Evolutionary conservation across 306 rosid genomes (phyloP).

Genomic region (Macrotyloma uniflorum): DNA sequence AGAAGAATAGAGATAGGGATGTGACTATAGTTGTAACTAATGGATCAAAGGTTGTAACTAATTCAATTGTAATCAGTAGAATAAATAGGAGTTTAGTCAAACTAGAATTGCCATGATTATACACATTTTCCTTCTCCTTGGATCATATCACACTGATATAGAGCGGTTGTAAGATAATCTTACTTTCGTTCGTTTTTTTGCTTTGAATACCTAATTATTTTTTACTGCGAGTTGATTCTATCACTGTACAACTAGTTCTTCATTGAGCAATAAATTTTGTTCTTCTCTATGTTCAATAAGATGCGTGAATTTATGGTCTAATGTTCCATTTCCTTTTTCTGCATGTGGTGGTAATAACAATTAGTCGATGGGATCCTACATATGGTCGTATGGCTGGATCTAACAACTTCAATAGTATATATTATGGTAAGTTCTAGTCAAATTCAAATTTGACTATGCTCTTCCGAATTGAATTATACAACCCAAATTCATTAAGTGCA

Average conservation of each 20-base stretch:
- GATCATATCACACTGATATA: no score
- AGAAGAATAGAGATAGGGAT: no score
- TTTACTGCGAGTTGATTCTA: no score
- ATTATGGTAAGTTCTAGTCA: constrained; percentile 68
- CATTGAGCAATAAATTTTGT: background rate
- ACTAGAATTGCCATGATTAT: no score
- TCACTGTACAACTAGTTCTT: background rate
- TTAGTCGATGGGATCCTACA: constrained; percentile 89
- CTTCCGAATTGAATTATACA: constrained; percentile 14
- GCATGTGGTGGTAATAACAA: constrained; percentile 40
- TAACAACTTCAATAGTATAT: constrained; percentile 68
- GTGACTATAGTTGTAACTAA: no score
- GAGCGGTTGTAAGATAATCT: no score
- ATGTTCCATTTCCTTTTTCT: constrained; percentile 18
- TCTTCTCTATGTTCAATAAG: background rate
- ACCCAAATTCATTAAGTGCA: background rate
- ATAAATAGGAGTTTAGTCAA: no score
- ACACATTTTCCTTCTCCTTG: no score
- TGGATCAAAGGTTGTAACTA: no score
- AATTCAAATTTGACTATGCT: constrained; percentile 21
- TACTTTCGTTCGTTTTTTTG: no score
- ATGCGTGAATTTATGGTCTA: constrained; percentile 23
- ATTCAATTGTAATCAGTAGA: no score
- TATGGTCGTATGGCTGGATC: constrained; percentile 81
- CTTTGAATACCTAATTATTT: no score